Base-by-base conservation (phyloP, 129 eudicot genomes). In the Pulicaria dysenterica region DNA sequence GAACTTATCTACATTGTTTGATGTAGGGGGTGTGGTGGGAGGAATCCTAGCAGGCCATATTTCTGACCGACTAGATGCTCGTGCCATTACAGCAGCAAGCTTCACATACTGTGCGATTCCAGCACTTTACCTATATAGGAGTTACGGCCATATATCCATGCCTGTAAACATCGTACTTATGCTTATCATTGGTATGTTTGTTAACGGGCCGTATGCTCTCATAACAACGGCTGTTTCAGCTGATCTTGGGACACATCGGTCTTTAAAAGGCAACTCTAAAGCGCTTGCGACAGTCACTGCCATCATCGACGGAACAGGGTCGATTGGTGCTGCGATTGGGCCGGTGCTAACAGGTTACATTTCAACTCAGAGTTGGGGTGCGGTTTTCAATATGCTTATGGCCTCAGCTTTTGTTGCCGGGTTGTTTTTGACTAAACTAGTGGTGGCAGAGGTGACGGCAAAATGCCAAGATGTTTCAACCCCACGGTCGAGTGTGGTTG, bases 161-260 rank as follows among this genome's bases (percentile, higher is more conserved):
- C 77, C 90, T 0, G 36, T 86, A 71, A 95, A 95, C 58, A 59
- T 83, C 38, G 54, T 75, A 15, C 88, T 95, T 59, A 88, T 95
- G 97, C 36, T 95, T 58, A 64, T 85, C 46, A 79, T 95, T 0
- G 99, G 99, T 11, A 71, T 95, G 88, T 86, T 95, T 70, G 96
- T 95, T 34, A 95, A 90, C 58, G 99, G 97, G 36, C 99, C 99
- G 8, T 95, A 95, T 8, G 99, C 99, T 6, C 91, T 95, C 5
- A 95, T 95, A 49, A 95, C 99, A 36, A 95, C 99, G 0, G 99
- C 99, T 0, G 99, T 95, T 14, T 95, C 99, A 4, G 94, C 99
- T 16, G 99, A 95, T 77, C 86, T 95, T 5, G 99, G 99, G 9
- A 90, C 97, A 8, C 99, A 95, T 60, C 70, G 85, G 76, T 95